A percentile compares a stretch with the other conserved stretches of the same genome.
Evolutionary conservation across 306 rosid species (phyloP).

Genomic region (Dryas octopetala): DNA sequence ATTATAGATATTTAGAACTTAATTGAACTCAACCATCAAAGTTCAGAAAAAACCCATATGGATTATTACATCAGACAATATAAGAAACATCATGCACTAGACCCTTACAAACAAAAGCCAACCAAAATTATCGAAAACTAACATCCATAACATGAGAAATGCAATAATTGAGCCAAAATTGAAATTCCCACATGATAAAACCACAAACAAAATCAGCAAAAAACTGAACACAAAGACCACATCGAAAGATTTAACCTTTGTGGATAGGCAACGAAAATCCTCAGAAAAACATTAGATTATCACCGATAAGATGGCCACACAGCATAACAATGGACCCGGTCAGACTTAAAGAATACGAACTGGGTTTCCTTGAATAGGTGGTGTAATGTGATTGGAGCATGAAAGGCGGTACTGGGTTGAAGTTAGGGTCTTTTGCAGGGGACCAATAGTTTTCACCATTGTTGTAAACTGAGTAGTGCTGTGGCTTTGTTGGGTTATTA

Average conservation of each 20-base stretch:
- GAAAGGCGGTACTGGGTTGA: neutral
- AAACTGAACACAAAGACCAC: neutral
- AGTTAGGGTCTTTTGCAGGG: slow-evolving; percentile 1
- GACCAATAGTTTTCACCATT: slow-evolving; percentile 1
- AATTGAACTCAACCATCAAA: neutral
- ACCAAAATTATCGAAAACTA: neutral
- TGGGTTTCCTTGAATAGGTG: slow-evolving; percentile 13
- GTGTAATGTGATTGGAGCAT: slow-evolving; percentile 7
- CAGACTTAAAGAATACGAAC: neutral
- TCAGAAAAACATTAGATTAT: neutral
- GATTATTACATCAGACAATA: neutral
- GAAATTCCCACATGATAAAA: neutral
- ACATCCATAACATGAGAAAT: neutral
- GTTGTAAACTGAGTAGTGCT: slow-evolving; percentile 1
- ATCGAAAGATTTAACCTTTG: slow-evolving; percentile 10
- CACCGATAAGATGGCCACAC: neutral
- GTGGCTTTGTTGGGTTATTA: slow-evolving; percentile 8
- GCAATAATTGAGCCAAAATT: neutral
- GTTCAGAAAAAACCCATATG: neutral
- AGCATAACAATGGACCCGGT: too few species aligned
- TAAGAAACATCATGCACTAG: neutral
- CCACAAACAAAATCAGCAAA: neutral
- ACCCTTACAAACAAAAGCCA: neutral
- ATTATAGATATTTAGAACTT: neutral
- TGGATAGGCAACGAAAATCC: slow-evolving; percentile 3